Evolutionary conservation across 169 alveolate genomes (phyloP), one percentile per base, ranked within the genome.

Genomic region (Babesia ovis): DNA sequence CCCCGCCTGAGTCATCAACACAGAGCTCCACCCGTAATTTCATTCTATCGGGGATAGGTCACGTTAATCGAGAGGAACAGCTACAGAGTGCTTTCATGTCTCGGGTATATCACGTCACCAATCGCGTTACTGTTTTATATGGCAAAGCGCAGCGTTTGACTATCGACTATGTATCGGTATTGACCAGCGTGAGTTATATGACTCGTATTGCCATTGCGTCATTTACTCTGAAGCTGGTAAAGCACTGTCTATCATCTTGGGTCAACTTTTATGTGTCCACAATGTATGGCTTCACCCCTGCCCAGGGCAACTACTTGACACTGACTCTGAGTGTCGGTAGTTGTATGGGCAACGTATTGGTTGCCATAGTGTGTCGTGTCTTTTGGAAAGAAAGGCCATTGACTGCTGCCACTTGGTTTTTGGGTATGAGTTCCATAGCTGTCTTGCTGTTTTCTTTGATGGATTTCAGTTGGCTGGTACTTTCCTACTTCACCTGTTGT

Each of bases 241-340:
- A 55, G 53, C 45, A 72, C 54, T 81, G 83, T 37, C 61, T 71
- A 43, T 41, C 70, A 9, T 81, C 72, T 11, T 81, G 89, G 89
- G 57, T 81, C 22, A 57, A 60, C 27, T 81, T 62, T 41, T 81
- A 72, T 39, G 77, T 81, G 29, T 61, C 82, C 35, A 81, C 89
- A 8, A 32, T 32, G 48, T 66, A 32, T 23, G 68, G 46, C 43
- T 81, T 41, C 68, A 54, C 62, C 6, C 53, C 57, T 2, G 46
- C 61, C 59, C 46, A 57, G 64, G 89, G 85, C 22, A 72, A 35
- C 41, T 70, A 71, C 59, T 48, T 77, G 59, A 50, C 85, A n/a
- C 62, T 81, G 37, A 51, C 67, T 51, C 62, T 81, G 23, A 53
- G 72, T 20, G 51, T 81, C 54, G 89, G 89, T 2, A 46, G 54